Conservation (phyloP, 1,139 yeast species). For the Debaryomyces sp. region DNA sequence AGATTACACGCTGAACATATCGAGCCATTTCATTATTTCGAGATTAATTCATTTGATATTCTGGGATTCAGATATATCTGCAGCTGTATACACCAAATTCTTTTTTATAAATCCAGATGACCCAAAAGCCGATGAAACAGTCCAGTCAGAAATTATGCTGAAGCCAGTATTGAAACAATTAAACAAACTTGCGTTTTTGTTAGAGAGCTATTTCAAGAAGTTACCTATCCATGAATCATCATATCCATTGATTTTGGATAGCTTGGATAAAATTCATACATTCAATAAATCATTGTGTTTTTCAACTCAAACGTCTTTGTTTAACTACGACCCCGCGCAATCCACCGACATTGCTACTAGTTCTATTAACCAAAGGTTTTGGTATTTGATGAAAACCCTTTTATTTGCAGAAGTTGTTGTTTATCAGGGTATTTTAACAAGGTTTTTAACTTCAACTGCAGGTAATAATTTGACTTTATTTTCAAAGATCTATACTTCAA, state of each 20-base stretch:
- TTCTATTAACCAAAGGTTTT: constrained; percentile 27
- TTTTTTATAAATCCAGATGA: constrained; percentile 15
- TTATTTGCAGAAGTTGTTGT: constrained; percentile 55
- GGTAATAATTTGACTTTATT: constrained; percentile 11
- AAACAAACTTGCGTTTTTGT: constrained; percentile 49
- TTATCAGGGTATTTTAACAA: constrained; percentile 56
- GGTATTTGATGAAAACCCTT: constrained; percentile 44
- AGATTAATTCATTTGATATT: constrained; percentile 13
- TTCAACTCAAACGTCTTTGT: constrained; percentile 26
- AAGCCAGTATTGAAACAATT: constrained; percentile 54
- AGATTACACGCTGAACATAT: constrained; percentile 27
- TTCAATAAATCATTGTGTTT: constrained; percentile 31
- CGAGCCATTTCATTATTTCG: constrained; percentile 25
- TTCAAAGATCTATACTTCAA: constrained; percentile 12
- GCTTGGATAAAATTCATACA: constrained; percentile 22
- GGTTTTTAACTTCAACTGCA: constrained; percentile 26
- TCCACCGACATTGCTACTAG: constrained; percentile 11
- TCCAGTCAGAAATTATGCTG: constrained; percentile 21
- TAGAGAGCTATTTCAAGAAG: constrained; percentile 35
- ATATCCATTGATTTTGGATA: constrained; percentile 23
- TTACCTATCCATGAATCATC: constrained; percentile 22
- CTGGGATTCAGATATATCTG: constrained; percentile 6
- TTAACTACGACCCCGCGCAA: constrained; percentile 21
- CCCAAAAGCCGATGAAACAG: constrained; percentile 16
- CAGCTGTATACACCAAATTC: constrained; percentile 22